A percentile compares a stretch with the other conserved stretches of the same genome.
These are phyloP conservation scores for Amoebophrya sp. DNA, from an alignment of 169 alveolate genomes.

Conservation along the genomic window DNA sequence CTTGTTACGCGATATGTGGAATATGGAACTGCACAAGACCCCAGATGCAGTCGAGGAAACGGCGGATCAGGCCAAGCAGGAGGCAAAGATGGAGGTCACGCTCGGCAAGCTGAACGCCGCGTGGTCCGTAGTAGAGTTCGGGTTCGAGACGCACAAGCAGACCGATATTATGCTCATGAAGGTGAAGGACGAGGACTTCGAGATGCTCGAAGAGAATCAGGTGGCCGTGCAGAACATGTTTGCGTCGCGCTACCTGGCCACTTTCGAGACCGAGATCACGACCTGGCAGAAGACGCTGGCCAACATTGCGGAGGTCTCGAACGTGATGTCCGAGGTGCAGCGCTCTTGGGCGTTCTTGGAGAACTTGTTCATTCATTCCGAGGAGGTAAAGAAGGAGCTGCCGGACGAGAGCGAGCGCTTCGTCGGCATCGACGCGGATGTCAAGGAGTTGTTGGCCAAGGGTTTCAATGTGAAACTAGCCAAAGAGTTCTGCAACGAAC, in stretches of 20 bases:
- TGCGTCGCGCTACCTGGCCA: constrained; percentile 80
- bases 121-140: constrained; percentile 79
- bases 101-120: constrained; percentile 71
- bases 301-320: constrained; percentile 81
- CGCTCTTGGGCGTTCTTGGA: constrained; percentile 92
- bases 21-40: constrained; percentile 72
- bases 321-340: constrained; percentile 83
- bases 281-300: constrained; percentile 86
- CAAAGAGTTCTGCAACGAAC: constrained; percentile 76
- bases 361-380: constrained; percentile 88
- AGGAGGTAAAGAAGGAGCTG: constrained; percentile 92
- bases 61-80: constrained; percentile 88
- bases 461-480: constrained; percentile 67
- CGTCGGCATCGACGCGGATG: constrained; percentile 83
- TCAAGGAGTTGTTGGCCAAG: constrained; percentile 73
- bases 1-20: constrained; percentile 75
- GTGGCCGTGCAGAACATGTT: constrained; percentile 86
- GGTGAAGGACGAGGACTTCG: constrained; percentile 86
- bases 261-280: constrained; percentile 80
- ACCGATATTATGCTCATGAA: constrained; percentile 76
- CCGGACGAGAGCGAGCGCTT: constrained; percentile 88
- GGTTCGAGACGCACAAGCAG: constrained; percentile 70
- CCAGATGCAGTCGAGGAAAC: constrained; percentile 87
- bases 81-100: constrained; percentile 84
- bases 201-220: constrained; percentile 88